phyloP scores from a whole-genome alignment of 2,329 filamentous ascomycete genomes.

The Aspergillus tamarii region DNA sequence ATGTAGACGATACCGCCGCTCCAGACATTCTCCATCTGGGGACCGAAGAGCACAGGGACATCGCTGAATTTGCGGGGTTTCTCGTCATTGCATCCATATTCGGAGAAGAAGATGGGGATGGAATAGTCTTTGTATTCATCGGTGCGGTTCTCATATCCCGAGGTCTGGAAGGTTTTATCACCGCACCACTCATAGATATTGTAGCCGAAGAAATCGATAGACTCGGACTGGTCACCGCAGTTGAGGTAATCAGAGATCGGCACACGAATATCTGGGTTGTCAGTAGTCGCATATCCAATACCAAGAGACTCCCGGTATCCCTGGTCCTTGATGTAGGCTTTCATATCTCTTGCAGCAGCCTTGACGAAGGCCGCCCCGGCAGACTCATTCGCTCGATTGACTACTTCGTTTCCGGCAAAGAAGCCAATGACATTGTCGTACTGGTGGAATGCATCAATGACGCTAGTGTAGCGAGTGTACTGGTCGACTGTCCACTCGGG shows the following conservation, averaged over 20 bases:
- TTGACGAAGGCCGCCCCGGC: slow-evolving; percentile 91
- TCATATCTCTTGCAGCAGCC: slow-evolving; percentile 94
- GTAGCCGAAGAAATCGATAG: slow-evolving; percentile 99
- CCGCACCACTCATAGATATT: slow-evolving; percentile 99
- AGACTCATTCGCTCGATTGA: slow-evolving; percentile 87
- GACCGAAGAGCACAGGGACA: slow-evolving; percentile 76
- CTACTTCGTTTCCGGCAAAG: slow-evolving; percentile 98
- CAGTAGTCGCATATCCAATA: slow-evolving; percentile 95
- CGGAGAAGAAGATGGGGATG: slow-evolving; percentile 95
- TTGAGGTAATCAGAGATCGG: slow-evolving; percentile 92
- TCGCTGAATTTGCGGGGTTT: slow-evolving; percentile 80
- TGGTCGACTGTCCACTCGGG: slow-evolving; percentile 79
- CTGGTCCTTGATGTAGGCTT: slow-evolving; percentile 85
- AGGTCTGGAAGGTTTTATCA: slow-evolving; percentile 72
- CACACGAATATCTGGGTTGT: slow-evolving; percentile 81
- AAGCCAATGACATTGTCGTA: slow-evolving; percentile 95
- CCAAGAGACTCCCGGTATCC: slow-evolving; percentile 72
- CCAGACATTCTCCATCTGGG: slow-evolving; percentile 82
- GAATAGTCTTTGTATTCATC: slow-evolving; percentile 86
- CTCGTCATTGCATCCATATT: slow-evolving; percentile 90
- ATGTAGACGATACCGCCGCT: slow-evolving; percentile 98
- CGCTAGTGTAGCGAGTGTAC: slow-evolving; percentile 77
- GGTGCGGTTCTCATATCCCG: slow-evolving; percentile 81
- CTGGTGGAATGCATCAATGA: slow-evolving; percentile 77
- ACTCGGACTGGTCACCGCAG: slow-evolving; percentile 67